These are phyloP conservation scores for Uronychia setigera DNA, from an alignment of 73 alveolate species.

Conservation along the genomic window DNA sequence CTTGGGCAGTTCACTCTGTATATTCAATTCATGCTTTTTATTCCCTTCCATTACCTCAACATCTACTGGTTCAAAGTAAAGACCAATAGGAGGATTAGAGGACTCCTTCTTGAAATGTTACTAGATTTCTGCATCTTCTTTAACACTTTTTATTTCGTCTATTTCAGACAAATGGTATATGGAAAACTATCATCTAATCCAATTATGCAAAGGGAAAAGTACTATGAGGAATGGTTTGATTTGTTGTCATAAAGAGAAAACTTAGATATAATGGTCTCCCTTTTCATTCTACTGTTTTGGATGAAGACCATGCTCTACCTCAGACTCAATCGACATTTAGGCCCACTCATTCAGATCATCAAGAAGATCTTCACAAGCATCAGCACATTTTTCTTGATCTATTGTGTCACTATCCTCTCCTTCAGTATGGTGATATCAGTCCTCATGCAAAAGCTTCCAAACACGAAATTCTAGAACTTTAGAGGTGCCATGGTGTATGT, in stretches of 20 bases:
- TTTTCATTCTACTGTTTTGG: not conserved
- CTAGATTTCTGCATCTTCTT: not conserved
- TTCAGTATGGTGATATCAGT: not conserved
- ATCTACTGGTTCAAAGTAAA: not conserved
- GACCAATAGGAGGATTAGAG: not conserved
- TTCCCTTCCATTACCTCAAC: not conserved
- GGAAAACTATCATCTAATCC: not conserved
- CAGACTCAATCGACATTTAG: not conserved
- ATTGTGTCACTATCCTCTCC: not conserved
- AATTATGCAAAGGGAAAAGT: not conserved
- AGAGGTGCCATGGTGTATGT: not conserved
- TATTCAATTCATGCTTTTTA: not conserved
- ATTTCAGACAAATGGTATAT: too few relatives aligned
- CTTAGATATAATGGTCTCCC: not conserved
- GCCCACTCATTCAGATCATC: not conserved
- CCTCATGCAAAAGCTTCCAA: not conserved
- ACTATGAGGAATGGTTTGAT: not conserved
- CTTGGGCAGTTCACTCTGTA: not conserved
- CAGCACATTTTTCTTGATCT: not conserved
- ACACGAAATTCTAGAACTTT: not conserved
- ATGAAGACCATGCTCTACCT: not conserved
- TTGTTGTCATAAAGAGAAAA: not conserved
- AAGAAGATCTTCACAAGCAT: not conserved
- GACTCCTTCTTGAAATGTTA: not conserved
- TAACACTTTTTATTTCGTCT: not conserved